A percentile compares a stretch with the other conserved stretches of the same genome.
These are phyloP conservation scores for Fimicolochytrium jonesii DNA, from an alignment of 192 early-diverging fungal species.

Conservation along the genomic window DNA sequence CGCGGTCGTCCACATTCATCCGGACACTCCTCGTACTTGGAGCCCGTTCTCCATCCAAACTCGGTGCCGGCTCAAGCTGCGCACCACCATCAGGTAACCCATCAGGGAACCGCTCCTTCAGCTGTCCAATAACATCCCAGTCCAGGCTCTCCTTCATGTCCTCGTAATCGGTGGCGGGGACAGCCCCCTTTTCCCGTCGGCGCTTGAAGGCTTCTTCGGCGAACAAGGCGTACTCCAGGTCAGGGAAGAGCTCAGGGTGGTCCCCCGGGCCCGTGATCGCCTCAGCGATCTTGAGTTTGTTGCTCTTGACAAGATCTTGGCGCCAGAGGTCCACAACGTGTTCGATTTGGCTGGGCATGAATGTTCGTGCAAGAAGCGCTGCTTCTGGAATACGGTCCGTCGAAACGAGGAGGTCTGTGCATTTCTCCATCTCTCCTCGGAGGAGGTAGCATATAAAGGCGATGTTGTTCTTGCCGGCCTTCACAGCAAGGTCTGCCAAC, in stretches of 20 bases:
- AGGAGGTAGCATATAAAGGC: constrained; percentile 81
- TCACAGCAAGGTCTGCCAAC: constrained; percentile 69
- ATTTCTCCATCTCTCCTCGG: constrained; percentile 70
- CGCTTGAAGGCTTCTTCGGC: constrained; percentile 33
- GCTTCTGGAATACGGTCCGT: constrained; percentile 93
- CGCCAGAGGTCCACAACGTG: constrained; percentile 77
- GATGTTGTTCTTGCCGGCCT: constrained; percentile 84
- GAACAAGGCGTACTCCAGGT: constrained; percentile 59
- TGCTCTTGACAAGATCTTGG: constrained; percentile 56
- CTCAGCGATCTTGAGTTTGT: constrained; percentile 80
- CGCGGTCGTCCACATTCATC: constrained; percentile 25
- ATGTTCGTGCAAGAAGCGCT: constrained; percentile 86
- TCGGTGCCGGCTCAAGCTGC: neutral
- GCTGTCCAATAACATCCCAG: constrained; percentile 54
- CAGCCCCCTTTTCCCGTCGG: constrained; percentile 19
- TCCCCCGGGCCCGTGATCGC: constrained; percentile 80
- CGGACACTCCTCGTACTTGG: no score
- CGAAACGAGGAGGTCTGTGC: constrained; percentile 79
- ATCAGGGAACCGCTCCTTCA: constrained; percentile 38
- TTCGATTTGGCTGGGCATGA: constrained; percentile 61
- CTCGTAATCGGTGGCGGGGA: constrained; percentile 48
- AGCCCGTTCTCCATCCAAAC: neutral
- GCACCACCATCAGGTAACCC: constrained; percentile 27
- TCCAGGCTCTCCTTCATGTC: constrained; percentile 55
- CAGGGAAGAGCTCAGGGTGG: constrained; percentile 86